Percentiles rank a stretch among this genome's conserved stretches.
These are phyloP conservation scores for Triticum dicoccoides DNA, from an alignment of 176 grass and related monocot genomes.

Conservation along the genomic window DNA sequence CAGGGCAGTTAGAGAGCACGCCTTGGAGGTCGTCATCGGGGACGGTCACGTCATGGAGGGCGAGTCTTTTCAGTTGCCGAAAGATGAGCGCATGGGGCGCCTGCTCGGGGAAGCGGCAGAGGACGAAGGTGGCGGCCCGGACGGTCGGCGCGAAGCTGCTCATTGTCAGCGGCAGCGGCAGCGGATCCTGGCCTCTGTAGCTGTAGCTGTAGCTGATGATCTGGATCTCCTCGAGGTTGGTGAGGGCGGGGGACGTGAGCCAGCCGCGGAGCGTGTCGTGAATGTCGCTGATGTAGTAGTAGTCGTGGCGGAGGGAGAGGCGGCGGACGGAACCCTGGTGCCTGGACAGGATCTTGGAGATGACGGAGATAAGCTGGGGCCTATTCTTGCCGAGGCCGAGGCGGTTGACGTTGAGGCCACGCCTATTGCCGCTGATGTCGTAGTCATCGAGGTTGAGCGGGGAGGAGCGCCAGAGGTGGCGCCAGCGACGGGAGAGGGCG, in stretches of 20 bases:
- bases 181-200: neutral
- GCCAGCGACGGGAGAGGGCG: neutral
- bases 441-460: conserved; percentile 3
- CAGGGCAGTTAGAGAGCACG: neutral
- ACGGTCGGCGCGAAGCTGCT: too few relatives aligned
- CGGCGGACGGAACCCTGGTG: neutral
- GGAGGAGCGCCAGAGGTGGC: neutral
- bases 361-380: neutral
- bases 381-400: neutral
- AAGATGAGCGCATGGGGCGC: neutral
- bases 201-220: neutral
- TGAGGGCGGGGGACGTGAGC: neutral
- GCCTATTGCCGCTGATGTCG: neutral
- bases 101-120: neutral
- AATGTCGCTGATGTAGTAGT: neutral
- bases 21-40: neutral
- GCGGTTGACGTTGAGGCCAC: neutral
- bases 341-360: neutral
- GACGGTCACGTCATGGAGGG: neutral
- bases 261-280: neutral
- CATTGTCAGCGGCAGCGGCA: too few relatives aligned
- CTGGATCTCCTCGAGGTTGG: neutral
- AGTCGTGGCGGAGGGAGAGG: neutral
- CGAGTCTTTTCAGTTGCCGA: neutral
- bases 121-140: too few relatives aligned